These are phyloP conservation scores for Irpex sp. DNA, from an alignment of 1,284 basidiomycete genomes.

Conservation along the genomic window DNA sequence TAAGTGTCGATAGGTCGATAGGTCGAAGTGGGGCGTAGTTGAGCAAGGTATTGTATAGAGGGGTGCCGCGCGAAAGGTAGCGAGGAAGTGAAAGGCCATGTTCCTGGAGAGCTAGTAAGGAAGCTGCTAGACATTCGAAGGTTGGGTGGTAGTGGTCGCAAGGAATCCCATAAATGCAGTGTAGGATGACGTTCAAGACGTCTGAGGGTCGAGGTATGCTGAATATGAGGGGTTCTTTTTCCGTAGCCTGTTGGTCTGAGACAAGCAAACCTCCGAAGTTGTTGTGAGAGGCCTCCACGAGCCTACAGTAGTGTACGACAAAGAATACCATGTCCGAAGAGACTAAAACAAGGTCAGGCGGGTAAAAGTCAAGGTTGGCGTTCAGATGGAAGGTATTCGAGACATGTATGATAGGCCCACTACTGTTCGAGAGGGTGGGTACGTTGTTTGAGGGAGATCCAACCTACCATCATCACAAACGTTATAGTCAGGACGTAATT, in stretches of 20 bases:
- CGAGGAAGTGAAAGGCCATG: constrained; percentile 26
- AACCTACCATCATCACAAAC: neutral
- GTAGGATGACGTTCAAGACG: constrained; percentile 34
- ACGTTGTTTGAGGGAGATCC: neutral
- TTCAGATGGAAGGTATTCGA: neutral
- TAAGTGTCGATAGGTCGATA: constrained; percentile 33
- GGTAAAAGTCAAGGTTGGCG: neutral
- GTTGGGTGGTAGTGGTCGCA: constrained; percentile 31
- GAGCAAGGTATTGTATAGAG: constrained; percentile 28
- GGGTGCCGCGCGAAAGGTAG: constrained; percentile 21
- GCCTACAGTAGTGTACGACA: constrained; percentile 34
- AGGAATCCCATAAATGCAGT: constrained; percentile 31
- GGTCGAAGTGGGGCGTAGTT: constrained; percentile 31
- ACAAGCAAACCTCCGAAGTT: constrained; percentile 29
- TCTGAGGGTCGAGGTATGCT: constrained; percentile 23
- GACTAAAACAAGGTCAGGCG: constrained; percentile 58
- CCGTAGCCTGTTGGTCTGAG: constrained; percentile 19
- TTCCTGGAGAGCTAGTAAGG: constrained; percentile 25
- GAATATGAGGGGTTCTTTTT: neutral
- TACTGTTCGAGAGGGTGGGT: neutral
- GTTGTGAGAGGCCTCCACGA: constrained; percentile 34
- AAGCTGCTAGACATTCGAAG: constrained; percentile 26
- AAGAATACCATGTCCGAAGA: constrained; percentile 73
- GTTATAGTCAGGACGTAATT: neutral
- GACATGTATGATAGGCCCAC: neutral